Evolutionary conservation across 805 yeast genomes (phyloP), one percentile per base, ranked within the genome.

Genomic region (Zygosaccharomyces bailii): DNA sequence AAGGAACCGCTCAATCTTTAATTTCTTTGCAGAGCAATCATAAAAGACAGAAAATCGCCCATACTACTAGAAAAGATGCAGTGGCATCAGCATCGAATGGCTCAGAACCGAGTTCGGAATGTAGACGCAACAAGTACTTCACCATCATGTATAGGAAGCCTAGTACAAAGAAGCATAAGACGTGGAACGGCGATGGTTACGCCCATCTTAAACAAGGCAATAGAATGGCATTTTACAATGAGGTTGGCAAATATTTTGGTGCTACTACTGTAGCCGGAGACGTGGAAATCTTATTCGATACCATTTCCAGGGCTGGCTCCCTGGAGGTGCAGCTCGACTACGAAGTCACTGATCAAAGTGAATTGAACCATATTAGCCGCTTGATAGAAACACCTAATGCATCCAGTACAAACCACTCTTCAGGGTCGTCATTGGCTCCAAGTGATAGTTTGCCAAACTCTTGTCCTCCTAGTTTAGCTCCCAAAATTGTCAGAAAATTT

Each of bases 111-210:
- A 8, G n/a, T n/a, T n/a, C 21, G 14, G 34, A 21, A 7, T 17
- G 10, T 1, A 19, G 4, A 9, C 19, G 11, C 24, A 24, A n/a
- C 4, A 50, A 48, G 29, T 49, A 39, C 27, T 66, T 59, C 38
- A 52, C 55, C 10, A 78, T 80, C 4, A 74, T 86, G 52, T 85
- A 83, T 75, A 69, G 99, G 25, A 88, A 87, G 61, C 72, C 73
- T 33, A 71, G 91, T 0, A 72, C 68, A 24, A 87, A 85, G 65
- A 88, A 91, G 70, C 80, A 89, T 62, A 90, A 90, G 60, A 81
- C 88, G 0, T 93, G 99, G 99, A 95, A 87, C 44, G 96, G 95
- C 2, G 98, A 93, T 66, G 98, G 96, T 0, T 64, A 67, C 25
- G 67, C 84, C 11, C 54, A 65, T 0, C 59, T 73, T 2, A 57